Percentiles rank a stretch among this genome's conserved stretches.
These are phyloP conservation scores for Phylloporus arenicola DNA, from an alignment of 768 basidiomycete genomes.

Conservation along the genomic window DNA sequence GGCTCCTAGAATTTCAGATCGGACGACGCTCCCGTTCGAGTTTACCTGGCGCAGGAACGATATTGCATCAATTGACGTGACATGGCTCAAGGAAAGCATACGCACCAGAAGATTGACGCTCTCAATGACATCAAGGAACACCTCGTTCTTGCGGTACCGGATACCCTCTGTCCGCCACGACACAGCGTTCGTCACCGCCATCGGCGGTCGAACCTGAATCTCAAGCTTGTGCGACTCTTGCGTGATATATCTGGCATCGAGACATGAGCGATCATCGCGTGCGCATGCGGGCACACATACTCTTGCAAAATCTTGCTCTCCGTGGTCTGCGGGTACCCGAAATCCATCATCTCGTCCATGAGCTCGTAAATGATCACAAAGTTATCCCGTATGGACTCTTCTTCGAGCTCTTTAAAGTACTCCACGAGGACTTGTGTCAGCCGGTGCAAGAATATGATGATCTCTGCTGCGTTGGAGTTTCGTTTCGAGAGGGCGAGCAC, in stretches of 20 bases:
- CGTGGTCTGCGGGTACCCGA: conserved; percentile 97
- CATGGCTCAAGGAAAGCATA: conserved; percentile 5
- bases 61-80: background rate
- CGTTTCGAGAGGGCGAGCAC: conserved; percentile 94
- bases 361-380: conserved; percentile 99
- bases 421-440: conserved; percentile 89
- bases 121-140: conserved; percentile 97
- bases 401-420: conserved; percentile 99
- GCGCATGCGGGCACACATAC: conserved; percentile 43
- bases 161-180: conserved; percentile 99
- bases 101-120: conserved; percentile 91
- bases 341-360: conserved; percentile 99
- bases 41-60: conserved; percentile 61
- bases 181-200: conserved; percentile 97
- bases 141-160: conserved; percentile 96
- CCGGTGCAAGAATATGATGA: conserved; percentile 94
- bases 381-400: conserved; percentile 98
- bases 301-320: conserved; percentile 99
- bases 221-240: conserved; percentile 98
- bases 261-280: background rate
- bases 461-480: conserved; percentile 93
- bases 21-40: conserved; percentile 92
- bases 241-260: conserved; percentile 75
- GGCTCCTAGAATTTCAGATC: conserved; percentile 96
- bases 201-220: conserved; percentile 85